Conservation (phyloP, 1,139 yeast genomes). For the Arxiozyma bovina region DNA sequence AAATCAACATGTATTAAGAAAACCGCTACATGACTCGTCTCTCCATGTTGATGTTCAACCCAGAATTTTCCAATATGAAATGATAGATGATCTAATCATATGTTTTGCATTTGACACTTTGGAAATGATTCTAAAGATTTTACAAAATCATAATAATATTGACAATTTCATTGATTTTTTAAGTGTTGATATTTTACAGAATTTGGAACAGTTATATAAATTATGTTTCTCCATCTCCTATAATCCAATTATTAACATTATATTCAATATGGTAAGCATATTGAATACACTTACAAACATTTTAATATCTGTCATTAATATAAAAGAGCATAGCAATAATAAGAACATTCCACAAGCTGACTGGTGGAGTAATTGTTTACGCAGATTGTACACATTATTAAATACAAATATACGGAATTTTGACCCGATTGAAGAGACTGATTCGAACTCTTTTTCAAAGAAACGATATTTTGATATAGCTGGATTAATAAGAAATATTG, state of each 20-base stretch:
- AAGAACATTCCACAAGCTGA: conserved; percentile 9
- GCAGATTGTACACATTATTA: conserved; percentile 19
- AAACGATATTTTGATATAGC: conserved; percentile 16
- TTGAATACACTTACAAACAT: conserved; percentile 20
- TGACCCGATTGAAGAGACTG: conserved; percentile 9
- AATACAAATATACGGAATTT: conserved; percentile 15
- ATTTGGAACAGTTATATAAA: conserved; percentile 21
- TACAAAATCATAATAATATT: conserved; percentile 15
- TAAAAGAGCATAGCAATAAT: not conserved
- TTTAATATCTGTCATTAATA: not conserved
- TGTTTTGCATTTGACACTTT: conserved; percentile 47
- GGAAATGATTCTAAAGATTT: conserved; percentile 34
- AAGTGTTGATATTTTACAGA: conserved; percentile 14
- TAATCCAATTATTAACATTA: conserved; percentile 23
- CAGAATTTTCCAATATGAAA: conserved; percentile 28
- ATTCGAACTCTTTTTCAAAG: conserved; percentile 10
- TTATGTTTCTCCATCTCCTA: conserved; percentile 26
- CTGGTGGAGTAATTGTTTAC: conserved; percentile 26
- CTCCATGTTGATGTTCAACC: conserved; percentile 19
- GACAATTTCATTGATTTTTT: conserved; percentile 14
- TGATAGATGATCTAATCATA: conserved; percentile 44
- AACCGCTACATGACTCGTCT: conserved; percentile 17
- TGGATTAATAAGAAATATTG: conserved; percentile 25
- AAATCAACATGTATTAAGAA: conserved; percentile 22
- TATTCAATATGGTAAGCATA: conserved; percentile 23